Conservation (phyloP, 345 rosid genomes). For the Rhizophora apiculata region DNA sequence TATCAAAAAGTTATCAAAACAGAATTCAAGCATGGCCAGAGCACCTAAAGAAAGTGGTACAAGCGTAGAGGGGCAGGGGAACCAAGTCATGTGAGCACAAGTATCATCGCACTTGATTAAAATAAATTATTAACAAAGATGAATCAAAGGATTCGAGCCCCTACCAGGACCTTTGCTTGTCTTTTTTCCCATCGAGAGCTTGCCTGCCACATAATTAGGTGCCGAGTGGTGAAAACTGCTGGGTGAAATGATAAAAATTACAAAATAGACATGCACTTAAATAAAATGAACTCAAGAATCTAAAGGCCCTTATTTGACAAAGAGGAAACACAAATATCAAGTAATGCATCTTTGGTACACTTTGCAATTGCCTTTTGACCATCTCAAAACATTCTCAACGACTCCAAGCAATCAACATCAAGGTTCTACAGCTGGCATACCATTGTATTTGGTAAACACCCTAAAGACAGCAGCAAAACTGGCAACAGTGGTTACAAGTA, state of each 20-base stretch:
- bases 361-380: background rate
- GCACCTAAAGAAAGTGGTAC: too few relatives aligned
- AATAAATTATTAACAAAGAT: background rate
- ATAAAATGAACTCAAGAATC: background rate
- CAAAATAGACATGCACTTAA: background rate
- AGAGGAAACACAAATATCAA: background rate
- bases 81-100: too few relatives aligned
- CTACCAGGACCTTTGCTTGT: constrained; percentile 90
- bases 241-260: constrained; percentile 1
- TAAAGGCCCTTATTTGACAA: background rate
- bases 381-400: too few relatives aligned
- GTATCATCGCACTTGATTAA: background rate
- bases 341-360: background rate
- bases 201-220: constrained; percentile 52
- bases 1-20: too few relatives aligned
- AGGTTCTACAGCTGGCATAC: too few relatives aligned
- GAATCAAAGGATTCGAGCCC: constrained; percentile 17
- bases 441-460: too few relatives aligned
- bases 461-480: too few relatives aligned
- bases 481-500: too few relatives aligned
- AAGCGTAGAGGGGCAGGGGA: too few relatives aligned
- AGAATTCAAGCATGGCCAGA: too few relatives aligned
- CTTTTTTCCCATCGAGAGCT: constrained; percentile 88
- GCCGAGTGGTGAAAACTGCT: constrained; percentile 1
- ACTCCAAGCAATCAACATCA: too few relatives aligned